Evolutionary conservation across 2,329 filamentous ascomycete species (phyloP).

Genomic region (Thelonectria blattea): DNA sequence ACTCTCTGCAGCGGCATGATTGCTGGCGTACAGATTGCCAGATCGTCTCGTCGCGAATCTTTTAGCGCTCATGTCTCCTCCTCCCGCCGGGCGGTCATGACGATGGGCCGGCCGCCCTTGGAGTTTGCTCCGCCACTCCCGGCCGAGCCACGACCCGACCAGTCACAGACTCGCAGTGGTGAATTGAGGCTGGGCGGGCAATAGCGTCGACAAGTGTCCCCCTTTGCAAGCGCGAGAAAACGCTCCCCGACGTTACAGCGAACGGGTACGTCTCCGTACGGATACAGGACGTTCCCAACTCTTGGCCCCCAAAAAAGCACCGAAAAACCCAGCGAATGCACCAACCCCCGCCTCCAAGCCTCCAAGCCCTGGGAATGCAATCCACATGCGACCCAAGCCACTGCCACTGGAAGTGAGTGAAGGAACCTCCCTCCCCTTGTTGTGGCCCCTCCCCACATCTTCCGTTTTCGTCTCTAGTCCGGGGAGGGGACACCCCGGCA

Average conservation of each 20-base stretch:
- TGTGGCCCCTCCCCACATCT: background rate
- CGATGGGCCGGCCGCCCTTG: background rate
- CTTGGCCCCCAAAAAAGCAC: conserved; percentile 1
- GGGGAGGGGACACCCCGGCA: conserved; percentile 21
- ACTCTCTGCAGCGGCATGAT: background rate
- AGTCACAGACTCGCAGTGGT: background rate
- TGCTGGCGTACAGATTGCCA: background rate
- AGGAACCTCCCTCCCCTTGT: conserved; percentile 6
- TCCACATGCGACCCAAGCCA: conserved; percentile 14
- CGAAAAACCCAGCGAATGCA: background rate
- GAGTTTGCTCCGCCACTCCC: conserved; percentile 33
- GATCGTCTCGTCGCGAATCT: too few relatives aligned
- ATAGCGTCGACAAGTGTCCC: background rate
- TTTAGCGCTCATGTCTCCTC: background rate
- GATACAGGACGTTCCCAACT: background rate
- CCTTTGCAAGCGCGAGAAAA: background rate
- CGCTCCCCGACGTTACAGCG: background rate
- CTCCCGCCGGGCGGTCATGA: conserved; percentile 1
- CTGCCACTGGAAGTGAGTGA: conserved; percentile 10
- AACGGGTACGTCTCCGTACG: background rate
- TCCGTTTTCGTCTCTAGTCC: conserved; percentile 12
- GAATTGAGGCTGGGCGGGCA: conserved; percentile 14
- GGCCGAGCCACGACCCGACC: conserved; percentile 22
- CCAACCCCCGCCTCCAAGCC: background rate
- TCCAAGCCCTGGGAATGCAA: conserved; percentile 12